Percentiles rank a stretch among this genome's conserved stretches.
These are phyloP conservation scores for Pyricularia sp. DNA, from an alignment of 2,329 filamentous ascomycete species.

Conservation along the genomic window DNA sequence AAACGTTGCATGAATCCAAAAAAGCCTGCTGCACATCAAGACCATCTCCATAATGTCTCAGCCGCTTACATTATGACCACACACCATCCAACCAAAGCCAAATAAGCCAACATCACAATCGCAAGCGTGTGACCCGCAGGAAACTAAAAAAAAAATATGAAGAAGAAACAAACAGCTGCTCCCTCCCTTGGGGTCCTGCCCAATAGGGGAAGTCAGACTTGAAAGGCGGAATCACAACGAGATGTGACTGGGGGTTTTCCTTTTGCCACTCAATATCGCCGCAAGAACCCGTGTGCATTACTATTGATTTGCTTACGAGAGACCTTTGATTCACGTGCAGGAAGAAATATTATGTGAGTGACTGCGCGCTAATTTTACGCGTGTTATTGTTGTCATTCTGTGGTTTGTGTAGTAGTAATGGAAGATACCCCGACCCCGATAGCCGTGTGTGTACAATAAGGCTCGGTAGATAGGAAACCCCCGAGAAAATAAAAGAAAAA, in stretches of 20 bases:
- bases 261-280: neutral
- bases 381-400: neutral
- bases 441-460: neutral
- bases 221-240: neutral
- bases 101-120: neutral
- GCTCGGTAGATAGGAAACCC: neutral
- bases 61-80: neutral
- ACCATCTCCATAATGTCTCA: neutral
- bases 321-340: neutral
- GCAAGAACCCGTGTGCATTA: neutral
- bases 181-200: neutral
- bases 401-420: neutral
- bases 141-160: neutral
- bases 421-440: neutral
- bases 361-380: neutral
- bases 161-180: neutral
- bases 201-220: neutral
- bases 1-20: neutral
- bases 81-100: neutral
- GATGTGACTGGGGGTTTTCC: neutral
- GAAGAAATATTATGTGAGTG: neutral
- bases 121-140: neutral
- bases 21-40: neutral
- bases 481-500: neutral
- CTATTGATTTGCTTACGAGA: neutral